Base-by-base conservation (phyloP, 225 moss, liverwort and hornwort genomes). In the Bryoerythrophyllum caledonicum region DNA sequence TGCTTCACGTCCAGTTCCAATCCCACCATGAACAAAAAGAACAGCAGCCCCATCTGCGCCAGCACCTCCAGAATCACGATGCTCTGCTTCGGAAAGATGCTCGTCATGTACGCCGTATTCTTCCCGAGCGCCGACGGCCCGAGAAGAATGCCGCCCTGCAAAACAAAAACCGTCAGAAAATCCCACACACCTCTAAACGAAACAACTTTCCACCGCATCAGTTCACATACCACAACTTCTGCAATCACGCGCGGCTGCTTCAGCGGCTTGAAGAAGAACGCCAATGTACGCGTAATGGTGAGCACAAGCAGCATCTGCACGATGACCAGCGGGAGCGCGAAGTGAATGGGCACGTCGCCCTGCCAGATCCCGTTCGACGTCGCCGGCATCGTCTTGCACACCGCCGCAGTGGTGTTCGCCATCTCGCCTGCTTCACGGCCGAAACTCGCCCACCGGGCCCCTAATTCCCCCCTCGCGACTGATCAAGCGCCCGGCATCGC, bases 1-100 rank as follows among this genome's bases (percentile, higher is more conserved):
- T 90, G 88, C 65, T 60, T 77, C 5, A 96, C n/a, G 51, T 93
- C 96, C 53, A 96, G 83, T 79, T 96, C 96, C 58, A 96, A 75
- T 26, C 96, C 96, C 30, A 93, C 93, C 84, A 92, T 90, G 85
- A 96, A 96, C 76, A 96, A 28, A 68, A 96, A 96, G 57, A 96
- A 93, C 9, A 96, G 55, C 16, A 93, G 78, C 1, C 95, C 96
- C 78, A 88, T 77, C 67, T 90, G 70, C 20, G 96, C 96, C 52
- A 96, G 73, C 9, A 90, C 89, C 20, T 93, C 83, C 70, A 96
- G 72, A n/a, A 90, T 63, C 14, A 86, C 51, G 24, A 96, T 63
- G 72, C 96, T 96, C 53, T 79, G 74, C 43, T 53, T 74, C 0
- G 93, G 96, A 26, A 96, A 96, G 11, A 96, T 78, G 7, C 73